Percentiles rank a stretch among this genome's conserved stretches.
Evolutionary conservation across 148 eudicot species (phyloP).

Genomic region (Talinum fruticosum): DNA sequence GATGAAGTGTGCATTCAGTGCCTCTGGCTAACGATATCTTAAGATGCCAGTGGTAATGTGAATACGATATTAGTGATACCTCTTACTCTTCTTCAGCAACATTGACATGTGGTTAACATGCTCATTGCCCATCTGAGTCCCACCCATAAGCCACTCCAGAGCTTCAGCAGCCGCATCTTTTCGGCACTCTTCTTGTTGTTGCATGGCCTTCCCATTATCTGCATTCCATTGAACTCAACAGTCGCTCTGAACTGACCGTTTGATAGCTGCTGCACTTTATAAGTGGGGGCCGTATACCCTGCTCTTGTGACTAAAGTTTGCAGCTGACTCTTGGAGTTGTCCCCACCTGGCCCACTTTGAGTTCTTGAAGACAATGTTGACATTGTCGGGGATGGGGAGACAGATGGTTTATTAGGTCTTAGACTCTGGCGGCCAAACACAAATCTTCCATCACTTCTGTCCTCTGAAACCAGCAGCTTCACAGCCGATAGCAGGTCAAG

Average conservation of each 20-base stretch:
- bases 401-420: slow-evolving; percentile 38
- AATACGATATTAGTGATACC: slow-evolving; percentile 35
- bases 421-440: slow-evolving; percentile 54
- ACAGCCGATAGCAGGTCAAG: slow-evolving; percentile 68
- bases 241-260: slow-evolving; percentile 71
- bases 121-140: slow-evolving; percentile 50
- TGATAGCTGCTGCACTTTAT: slow-evolving; percentile 56
- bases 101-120: slow-evolving; percentile 62
- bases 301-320: slow-evolving; percentile 85
- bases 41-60: neutral
- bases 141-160: slow-evolving; percentile 65
- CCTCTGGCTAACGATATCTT: neutral
- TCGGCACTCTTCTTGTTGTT: slow-evolving; percentile 89
- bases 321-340: slow-evolving; percentile 86
- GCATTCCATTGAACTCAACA: slow-evolving; percentile 80
- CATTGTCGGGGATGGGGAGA: slow-evolving; percentile 32
- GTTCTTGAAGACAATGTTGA: slow-evolving; percentile 42
- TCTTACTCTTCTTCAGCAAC: slow-evolving; percentile 86
- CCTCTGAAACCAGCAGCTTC: slow-evolving; percentile 63
- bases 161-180: slow-evolving; percentile 99
- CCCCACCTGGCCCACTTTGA: slow-evolving; percentile 91
- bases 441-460: slow-evolving; percentile 68
- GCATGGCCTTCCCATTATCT: slow-evolving; percentile 74
- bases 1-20: neutral
- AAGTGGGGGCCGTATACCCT: slow-evolving; percentile 62